A percentile compares a stretch with the other conserved stretches of the same genome.
Evolutionary conservation across 805 yeast genomes (phyloP).

Genomic region (Candida ipomoeae): DNA sequence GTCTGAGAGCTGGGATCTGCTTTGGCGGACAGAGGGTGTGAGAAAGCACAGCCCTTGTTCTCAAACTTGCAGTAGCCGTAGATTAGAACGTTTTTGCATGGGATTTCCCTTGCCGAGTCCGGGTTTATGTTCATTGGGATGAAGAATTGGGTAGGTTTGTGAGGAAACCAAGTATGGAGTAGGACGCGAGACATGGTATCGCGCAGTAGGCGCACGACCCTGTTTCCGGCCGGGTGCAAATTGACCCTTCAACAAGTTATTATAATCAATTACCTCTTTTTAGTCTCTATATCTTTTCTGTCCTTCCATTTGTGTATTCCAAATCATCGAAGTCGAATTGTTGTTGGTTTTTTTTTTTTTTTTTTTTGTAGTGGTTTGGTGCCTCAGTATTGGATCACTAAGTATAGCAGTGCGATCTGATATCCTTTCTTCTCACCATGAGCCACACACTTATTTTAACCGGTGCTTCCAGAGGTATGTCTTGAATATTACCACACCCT

Average conservation of each 20-base stretch:
- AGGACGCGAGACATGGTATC: not conserved
- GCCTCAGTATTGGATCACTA: not conserved
- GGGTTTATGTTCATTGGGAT: constrained; percentile 33
- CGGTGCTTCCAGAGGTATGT: constrained; percentile 22
- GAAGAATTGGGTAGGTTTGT: not conserved
- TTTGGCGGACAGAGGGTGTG: constrained; percentile 32
- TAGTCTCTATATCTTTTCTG: no score
- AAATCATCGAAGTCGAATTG: no score
- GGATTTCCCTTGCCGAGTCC: constrained; percentile 67
- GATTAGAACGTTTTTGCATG: constrained; percentile 77
- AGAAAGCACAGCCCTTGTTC: constrained; percentile 81
- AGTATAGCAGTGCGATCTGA: not conserved
- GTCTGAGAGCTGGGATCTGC: constrained; percentile 7
- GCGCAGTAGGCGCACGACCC: constrained; percentile 6
- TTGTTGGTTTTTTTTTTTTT: no score
- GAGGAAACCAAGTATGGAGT: constrained; percentile 1
- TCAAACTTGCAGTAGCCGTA: constrained; percentile 88
- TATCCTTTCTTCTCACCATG: constrained; percentile 7
- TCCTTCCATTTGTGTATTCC: no score
- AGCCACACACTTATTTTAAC: constrained; percentile 21
- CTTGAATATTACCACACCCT: not conserved
- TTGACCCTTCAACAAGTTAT: no score
- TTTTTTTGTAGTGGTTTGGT: no score
- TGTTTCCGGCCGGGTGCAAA: not conserved
- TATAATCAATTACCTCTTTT: no score